Percentiles rank a stretch among this genome's conserved stretches.
Evolutionary conservation across 371 early-diverging fungal genomes (phyloP).

Genomic region (Smittium mucronatum): DNA sequence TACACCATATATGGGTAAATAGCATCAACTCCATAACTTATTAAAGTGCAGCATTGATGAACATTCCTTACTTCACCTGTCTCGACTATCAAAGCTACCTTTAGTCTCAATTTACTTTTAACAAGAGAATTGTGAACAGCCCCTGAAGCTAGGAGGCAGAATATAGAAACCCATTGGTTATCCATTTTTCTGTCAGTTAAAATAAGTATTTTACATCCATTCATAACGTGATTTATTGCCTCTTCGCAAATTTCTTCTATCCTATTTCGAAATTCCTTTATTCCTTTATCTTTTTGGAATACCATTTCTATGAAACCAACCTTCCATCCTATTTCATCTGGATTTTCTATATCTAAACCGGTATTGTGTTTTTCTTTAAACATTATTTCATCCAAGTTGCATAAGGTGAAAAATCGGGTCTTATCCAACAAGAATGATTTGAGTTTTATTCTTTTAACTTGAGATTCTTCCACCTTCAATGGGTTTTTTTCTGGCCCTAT

Average conservation of each 20-base stretch:
- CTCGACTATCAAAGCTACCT: slow-evolving; percentile 79
- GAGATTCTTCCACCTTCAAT: slow-evolving; percentile 61
- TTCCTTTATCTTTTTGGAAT: slow-evolving; percentile 58
- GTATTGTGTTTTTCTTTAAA: background rate
- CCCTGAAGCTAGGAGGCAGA: slow-evolving; percentile 78
- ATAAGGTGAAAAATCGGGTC: slow-evolving; percentile 65
- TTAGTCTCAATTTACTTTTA: slow-evolving; percentile 69
- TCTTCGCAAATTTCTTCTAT: slow-evolving; percentile 76
- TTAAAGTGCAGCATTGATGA: slow-evolving; percentile 87
- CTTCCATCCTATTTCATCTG: slow-evolving; percentile 39
- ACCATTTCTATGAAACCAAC: slow-evolving; percentile 79
- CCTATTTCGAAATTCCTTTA: slow-evolving; percentile 55
- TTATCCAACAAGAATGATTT: slow-evolving; percentile 75
- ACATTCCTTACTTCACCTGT: slow-evolving; percentile 93
- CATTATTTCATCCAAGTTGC: slow-evolving; percentile 37
- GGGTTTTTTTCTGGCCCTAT: slow-evolving; percentile 91
- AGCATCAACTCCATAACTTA: slow-evolving; percentile 96
- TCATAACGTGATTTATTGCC: slow-evolving; percentile 57
- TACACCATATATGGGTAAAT: slow-evolving; percentile 85
- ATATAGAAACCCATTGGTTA: slow-evolving; percentile 67
- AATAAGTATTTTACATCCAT: slow-evolving; percentile 67
- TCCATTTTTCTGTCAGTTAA: slow-evolving; percentile 63
- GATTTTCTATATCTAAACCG: background rate
- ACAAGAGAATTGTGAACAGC: slow-evolving; percentile 91
- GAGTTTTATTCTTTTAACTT: slow-evolving; percentile 63